Percentiles rank a stretch among this genome's conserved stretches.
phyloP scores from a whole-genome alignment of 2,329 filamentous ascomycete genomes.

The Pseudogymnoascus sp. region DNA sequence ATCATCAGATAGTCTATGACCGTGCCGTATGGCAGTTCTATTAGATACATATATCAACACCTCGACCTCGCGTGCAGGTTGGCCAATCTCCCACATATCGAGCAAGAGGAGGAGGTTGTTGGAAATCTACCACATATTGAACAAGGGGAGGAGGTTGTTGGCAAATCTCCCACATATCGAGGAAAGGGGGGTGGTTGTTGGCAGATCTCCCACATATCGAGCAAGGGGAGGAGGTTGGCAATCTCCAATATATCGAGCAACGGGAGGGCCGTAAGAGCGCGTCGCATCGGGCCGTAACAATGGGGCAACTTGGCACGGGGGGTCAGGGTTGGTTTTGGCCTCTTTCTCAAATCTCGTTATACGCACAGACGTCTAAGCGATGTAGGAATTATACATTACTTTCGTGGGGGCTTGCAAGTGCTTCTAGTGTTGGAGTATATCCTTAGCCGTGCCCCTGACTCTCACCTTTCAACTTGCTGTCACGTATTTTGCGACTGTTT shows the following conservation, averaged over 20 bases:
- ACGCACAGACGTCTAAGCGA: background rate
- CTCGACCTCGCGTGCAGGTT: background rate
- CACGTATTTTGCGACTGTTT: background rate
- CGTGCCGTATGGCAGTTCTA: background rate
- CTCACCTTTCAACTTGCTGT: conserved; percentile 1
- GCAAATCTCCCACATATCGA: background rate
- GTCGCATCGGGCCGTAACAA: too few relatives aligned
- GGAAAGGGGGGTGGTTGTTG: background rate
- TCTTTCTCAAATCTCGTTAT: background rate
- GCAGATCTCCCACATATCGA: background rate
- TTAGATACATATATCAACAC: background rate
- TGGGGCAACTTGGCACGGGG: background rate
- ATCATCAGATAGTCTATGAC: background rate
- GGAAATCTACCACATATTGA: background rate
- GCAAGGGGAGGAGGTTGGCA: background rate
- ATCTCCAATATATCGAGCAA: too few relatives aligned
- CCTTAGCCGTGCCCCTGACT: conserved; percentile 12
- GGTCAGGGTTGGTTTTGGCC: background rate
- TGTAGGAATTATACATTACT: background rate
- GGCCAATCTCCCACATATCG: background rate
- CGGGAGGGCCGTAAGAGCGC: too few relatives aligned
- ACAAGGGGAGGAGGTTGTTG: background rate
- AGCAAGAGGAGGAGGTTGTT: background rate
- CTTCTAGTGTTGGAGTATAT: conserved; percentile 8
- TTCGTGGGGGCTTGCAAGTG: background rate